Evolutionary conservation across 1,139 yeast genomes (phyloP).

Genomic region (Saccharomyces hybrid): DNA sequence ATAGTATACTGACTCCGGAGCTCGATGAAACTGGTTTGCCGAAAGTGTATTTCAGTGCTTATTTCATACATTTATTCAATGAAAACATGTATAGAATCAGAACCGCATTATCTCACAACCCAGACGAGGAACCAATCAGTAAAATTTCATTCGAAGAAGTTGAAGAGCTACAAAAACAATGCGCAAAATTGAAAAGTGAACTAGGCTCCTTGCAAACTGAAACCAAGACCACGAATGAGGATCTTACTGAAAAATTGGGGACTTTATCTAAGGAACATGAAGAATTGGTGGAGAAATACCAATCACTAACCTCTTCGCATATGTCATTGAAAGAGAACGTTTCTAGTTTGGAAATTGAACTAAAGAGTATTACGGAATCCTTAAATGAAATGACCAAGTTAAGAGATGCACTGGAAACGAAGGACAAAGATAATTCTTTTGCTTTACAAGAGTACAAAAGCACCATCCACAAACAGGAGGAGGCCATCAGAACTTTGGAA

Average conservation of each 20-base stretch:
- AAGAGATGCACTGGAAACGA: conserved; percentile 7
- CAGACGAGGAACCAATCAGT: conserved; percentile 60
- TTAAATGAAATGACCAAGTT: conserved; percentile 11
- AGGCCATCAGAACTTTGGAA: conserved; percentile 10
- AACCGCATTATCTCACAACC: conserved; percentile 67
- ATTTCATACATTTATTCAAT: conserved; percentile 58
- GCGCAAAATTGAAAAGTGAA: conserved; percentile 33
- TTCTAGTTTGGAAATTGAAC: conserved; percentile 7
- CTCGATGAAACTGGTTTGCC: conserved; percentile 85
- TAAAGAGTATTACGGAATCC: conserved; percentile 6
- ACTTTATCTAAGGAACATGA: conserved; percentile 21
- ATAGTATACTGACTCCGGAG: conserved; percentile 39
- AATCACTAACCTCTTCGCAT: conserved; percentile 7
- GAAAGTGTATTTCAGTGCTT: conserved; percentile 60
- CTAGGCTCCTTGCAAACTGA: conserved; percentile 13
- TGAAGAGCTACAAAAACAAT: conserved; percentile 41
- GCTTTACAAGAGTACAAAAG: conserved; percentile 8
- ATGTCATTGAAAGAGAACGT: conserved; percentile 5
- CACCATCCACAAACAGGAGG: conserved; percentile 7
- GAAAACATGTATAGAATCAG: conserved; percentile 65
- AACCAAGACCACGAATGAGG: conserved; percentile 7
- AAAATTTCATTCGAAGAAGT: conserved; percentile 62
- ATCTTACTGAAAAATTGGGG: conserved; percentile 6
- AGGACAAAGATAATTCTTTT: conserved; percentile 3
- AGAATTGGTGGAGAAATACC: conserved; percentile 9